phyloP scores from a whole-genome alignment of 345 rosid genomes.

The Brassica rapa region DNA sequence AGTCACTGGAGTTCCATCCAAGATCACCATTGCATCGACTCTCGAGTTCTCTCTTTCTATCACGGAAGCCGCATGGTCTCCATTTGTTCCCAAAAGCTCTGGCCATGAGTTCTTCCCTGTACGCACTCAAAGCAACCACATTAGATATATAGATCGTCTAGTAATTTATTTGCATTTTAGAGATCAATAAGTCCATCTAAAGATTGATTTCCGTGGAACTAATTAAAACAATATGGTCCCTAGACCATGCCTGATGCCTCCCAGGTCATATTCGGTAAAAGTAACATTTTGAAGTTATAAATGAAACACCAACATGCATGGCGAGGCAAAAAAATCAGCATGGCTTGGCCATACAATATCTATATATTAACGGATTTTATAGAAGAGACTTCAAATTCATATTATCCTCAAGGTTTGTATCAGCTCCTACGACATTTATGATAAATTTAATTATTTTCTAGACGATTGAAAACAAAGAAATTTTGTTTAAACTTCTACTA shows the following conservation, averaged over 20 bases:
- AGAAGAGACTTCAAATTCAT: background rate
- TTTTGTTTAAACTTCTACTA: background rate
- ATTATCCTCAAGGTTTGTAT: no score
- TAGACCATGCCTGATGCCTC: background rate
- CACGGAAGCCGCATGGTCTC: slow-evolving; percentile 36
- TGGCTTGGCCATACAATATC: background rate
- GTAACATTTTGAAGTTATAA: background rate
- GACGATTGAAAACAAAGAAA: background rate
- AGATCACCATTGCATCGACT: slow-evolving; percentile 29
- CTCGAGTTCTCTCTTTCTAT: slow-evolving; percentile 34
- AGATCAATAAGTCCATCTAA: background rate
- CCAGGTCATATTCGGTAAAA: background rate
- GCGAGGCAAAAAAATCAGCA: background rate
- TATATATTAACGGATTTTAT: background rate
- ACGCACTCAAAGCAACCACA: background rate
- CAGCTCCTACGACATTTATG: background rate
- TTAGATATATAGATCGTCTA: background rate
- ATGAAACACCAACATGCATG: background rate
- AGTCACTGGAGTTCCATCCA: slow-evolving; percentile 30
- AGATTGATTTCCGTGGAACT: background rate
- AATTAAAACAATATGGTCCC: background rate
- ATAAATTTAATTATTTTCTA: background rate
- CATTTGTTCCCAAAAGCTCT: slow-evolving; percentile 41
- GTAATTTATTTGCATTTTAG: background rate
- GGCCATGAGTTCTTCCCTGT: slow-evolving; percentile 47